A percentile compares a stretch with the other conserved stretches of the same genome.
Evolutionary conservation across 164 flowering plant species (phyloP).

Genomic region (Liquidambar formosana): DNA sequence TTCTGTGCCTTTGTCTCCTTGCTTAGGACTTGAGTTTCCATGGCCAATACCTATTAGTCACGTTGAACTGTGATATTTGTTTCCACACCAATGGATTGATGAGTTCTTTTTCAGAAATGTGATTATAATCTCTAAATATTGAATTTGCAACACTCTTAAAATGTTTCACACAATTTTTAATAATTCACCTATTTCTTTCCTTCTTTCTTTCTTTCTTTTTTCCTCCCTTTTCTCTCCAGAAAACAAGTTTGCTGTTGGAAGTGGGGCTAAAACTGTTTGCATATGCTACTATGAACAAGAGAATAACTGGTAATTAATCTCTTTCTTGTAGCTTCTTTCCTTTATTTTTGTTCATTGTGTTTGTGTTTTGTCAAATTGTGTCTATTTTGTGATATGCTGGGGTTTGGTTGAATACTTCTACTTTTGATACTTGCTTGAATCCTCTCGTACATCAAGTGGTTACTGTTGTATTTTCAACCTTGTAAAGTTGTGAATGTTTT

Average conservation of each 20-base stretch:
- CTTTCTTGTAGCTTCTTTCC: constrained; percentile 3
- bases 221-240: constrained; percentile 37
- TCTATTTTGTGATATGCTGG: not conserved
- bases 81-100: not conserved
- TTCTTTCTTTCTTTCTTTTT: no score
- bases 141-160: not conserved
- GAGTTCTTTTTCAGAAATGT: not conserved
- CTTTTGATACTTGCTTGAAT: not conserved
- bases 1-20: no score
- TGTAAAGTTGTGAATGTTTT: not conserved
- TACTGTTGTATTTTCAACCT: not conserved
- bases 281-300: constrained; percentile 99
- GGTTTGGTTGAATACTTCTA: not conserved
- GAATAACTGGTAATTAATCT: constrained; percentile 74
- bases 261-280: constrained; percentile 99
- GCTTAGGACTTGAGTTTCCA: no score
- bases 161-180: not conserved
- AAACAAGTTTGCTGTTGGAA: constrained; percentile 99
- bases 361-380: not conserved
- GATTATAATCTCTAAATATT: not conserved
- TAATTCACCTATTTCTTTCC: no score
- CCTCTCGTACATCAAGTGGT: not conserved
- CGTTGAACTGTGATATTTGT: not conserved
- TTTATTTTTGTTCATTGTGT: constrained; percentile 1
- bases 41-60: not conserved